phyloP scores from a whole-genome alignment of 306 rosid genomes.

The Cicer arietinum region DNA sequence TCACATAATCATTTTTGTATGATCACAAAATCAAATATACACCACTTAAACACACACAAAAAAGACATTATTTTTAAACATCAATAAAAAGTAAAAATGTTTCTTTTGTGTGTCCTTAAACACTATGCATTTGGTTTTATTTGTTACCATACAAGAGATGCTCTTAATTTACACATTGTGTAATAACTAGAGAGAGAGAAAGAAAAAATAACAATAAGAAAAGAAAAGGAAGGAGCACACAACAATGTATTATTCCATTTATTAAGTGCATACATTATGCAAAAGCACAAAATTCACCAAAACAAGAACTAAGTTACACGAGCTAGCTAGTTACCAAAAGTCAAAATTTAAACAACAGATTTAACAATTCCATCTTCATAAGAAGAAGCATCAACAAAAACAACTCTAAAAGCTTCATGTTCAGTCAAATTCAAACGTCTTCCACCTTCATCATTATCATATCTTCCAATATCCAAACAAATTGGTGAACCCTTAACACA shows the following conservation, averaged over 20 bases:
- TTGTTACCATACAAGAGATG: too few species aligned
- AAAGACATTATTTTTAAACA: too few species aligned
- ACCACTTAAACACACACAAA: too few species aligned
- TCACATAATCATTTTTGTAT: too few species aligned
- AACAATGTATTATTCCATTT: background rate
- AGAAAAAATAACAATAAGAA: too few species aligned
- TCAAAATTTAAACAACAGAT: background rate
- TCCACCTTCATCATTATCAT: background rate
- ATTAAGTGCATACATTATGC: background rate
- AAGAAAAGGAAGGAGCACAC: background rate
- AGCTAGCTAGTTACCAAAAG: background rate
- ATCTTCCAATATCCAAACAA: slow-evolving; percentile 42
- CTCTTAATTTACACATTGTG: too few species aligned
- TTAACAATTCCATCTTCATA: too few species aligned
- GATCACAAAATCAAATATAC: too few species aligned
- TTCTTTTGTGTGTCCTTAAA: too few species aligned
- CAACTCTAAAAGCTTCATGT: slow-evolving; percentile 2
- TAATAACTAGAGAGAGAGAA: too few species aligned
- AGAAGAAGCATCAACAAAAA: background rate
- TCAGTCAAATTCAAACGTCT: slow-evolving; percentile 31
- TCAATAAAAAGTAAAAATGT: too few species aligned
- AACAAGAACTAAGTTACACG: background rate
- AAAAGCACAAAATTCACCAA: background rate
- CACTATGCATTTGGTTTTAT: too few species aligned
- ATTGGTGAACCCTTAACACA: background rate